Conservation (phyloP, 371 early-diverging fungal species). For the Saksenaea vasiformis region DNA sequence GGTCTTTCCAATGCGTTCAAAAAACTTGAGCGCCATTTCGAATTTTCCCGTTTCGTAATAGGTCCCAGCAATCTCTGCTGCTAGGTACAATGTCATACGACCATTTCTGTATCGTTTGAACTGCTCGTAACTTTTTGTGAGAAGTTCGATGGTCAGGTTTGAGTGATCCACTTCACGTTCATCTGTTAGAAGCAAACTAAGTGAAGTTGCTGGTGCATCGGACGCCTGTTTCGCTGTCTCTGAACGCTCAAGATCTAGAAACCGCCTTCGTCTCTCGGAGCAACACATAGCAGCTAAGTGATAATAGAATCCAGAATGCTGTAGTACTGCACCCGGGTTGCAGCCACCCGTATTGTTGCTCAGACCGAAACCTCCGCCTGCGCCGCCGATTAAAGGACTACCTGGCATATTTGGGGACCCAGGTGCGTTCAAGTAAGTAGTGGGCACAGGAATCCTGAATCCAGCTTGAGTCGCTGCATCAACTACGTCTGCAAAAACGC, state of each 20-base stretch:
- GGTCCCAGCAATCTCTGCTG: slow-evolving; percentile 84
- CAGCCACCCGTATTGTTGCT: slow-evolving; percentile 23
- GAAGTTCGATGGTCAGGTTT: slow-evolving; percentile 69
- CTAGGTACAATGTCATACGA: slow-evolving; percentile 83
- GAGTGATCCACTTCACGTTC: slow-evolving; percentile 71
- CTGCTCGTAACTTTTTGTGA: slow-evolving; percentile 88
- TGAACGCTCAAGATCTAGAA: slow-evolving; percentile 46
- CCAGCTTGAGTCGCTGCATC: slow-evolving; percentile 72
- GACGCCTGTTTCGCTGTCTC: neutral
- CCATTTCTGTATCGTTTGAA: slow-evolving; percentile 75
- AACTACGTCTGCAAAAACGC: slow-evolving; percentile 77
- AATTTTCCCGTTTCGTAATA: slow-evolving; percentile 77
- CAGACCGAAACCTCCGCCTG: neutral
- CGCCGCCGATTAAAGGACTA: slow-evolving; percentile 24
- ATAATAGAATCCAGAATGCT: slow-evolving; percentile 88
- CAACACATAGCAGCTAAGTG: slow-evolving; percentile 77
- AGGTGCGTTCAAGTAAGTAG: slow-evolving; percentile 30
- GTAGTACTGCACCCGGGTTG: slow-evolving; percentile 70
- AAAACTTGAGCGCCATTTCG: slow-evolving; percentile 88
- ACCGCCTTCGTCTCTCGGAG: slow-evolving; percentile 69
- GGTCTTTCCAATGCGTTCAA: slow-evolving; percentile 85
- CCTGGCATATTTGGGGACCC: slow-evolving; percentile 12
- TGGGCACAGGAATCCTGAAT: slow-evolving; percentile 66
- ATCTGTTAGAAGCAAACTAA: slow-evolving; percentile 7
- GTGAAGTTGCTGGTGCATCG: slow-evolving; percentile 8